A percentile compares a stretch with the other conserved stretches of the same genome.
Evolutionary conservation across 495 filamentous ascomycete species (phyloP).

Genomic region (Aspergillus egyptiacus): DNA sequence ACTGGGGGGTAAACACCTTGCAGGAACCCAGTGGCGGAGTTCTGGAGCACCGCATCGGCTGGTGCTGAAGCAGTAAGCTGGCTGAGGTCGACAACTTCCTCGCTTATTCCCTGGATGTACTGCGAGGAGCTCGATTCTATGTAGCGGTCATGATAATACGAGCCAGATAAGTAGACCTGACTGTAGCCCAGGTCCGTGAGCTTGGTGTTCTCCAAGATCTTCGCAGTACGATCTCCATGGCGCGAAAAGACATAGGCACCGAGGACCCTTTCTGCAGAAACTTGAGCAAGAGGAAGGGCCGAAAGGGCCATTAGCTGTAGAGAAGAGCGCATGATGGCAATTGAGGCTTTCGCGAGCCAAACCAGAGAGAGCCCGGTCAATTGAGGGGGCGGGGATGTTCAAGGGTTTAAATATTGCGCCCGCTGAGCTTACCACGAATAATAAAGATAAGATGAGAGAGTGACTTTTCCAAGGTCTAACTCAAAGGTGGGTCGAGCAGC

Average conservation of each 20-base stretch:
- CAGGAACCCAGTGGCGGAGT: constrained; percentile 50
- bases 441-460: too few species aligned
- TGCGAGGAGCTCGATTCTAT: constrained; percentile 42
- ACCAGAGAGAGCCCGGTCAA: not conserved
- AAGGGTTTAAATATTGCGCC: constrained; percentile 7
- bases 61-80: constrained; percentile 56
- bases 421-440: too few species aligned
- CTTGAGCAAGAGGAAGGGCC: constrained; percentile 26
- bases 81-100: constrained; percentile 49
- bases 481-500: too few species aligned
- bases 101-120: constrained; percentile 52
- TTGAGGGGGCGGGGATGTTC: not conserved
- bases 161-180: constrained; percentile 55
- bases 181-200: constrained; percentile 56
- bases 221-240: constrained; percentile 59
- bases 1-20: constrained; percentile 60
- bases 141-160: constrained; percentile 59
- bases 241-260: constrained; percentile 59
- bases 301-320: constrained; percentile 27
- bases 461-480: too few species aligned
- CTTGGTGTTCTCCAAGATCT: constrained; percentile 45
- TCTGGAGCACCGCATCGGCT: constrained; percentile 56
- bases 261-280: constrained; percentile 53
- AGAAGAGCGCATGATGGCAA: constrained; percentile 28
- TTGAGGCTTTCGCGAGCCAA: not conserved